These are phyloP conservation scores for Mucor circinelloides DNA, from an alignment of 371 early-diverging fungal species.

Conservation along the genomic window DNA sequence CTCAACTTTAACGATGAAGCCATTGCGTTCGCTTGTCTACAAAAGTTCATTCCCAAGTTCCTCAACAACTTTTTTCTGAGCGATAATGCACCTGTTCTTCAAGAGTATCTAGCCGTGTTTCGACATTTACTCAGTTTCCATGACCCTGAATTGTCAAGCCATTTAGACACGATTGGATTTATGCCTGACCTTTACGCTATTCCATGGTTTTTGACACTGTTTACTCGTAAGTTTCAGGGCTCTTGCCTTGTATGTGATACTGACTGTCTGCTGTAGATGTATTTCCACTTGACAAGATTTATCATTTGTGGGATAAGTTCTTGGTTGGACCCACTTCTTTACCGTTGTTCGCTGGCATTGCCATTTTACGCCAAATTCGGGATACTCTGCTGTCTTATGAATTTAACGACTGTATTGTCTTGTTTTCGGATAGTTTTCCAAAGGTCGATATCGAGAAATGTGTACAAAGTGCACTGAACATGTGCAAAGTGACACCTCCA, in stretches of 20 bases:
- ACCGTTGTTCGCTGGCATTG: constrained; percentile 70
- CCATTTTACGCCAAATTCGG: constrained; percentile 71
- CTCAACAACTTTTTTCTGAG: constrained; percentile 69
- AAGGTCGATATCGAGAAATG: constrained; percentile 77
- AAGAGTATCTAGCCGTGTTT: constrained; percentile 69
- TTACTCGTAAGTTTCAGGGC: constrained; percentile 67
- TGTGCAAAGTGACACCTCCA: constrained; percentile 73
- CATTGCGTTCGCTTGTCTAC: constrained; percentile 69
- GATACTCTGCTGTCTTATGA: constrained; percentile 58
- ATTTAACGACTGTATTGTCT: constrained; percentile 66
- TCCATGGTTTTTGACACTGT: constrained; percentile 84
- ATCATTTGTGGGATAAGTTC: constrained; percentile 80
- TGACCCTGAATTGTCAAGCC: constrained; percentile 74
- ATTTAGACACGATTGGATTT: constrained; percentile 67
- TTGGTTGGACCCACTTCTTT: constrained; percentile 67
- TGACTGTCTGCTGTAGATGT: constrained; percentile 54
- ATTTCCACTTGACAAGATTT: constrained; percentile 77
- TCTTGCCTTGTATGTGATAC: background rate
- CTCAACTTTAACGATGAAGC: constrained; percentile 77
- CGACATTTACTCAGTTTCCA: constrained; percentile 68
- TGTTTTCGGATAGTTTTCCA: constrained; percentile 70
- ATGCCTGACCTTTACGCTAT: constrained; percentile 80
- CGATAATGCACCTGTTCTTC: constrained; percentile 71
- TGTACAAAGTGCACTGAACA: constrained; percentile 63
- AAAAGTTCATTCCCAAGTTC: constrained; percentile 67